Conservation (phyloP, 352 stramenopile genomes). For the Lagenidium giganteum region DNA sequence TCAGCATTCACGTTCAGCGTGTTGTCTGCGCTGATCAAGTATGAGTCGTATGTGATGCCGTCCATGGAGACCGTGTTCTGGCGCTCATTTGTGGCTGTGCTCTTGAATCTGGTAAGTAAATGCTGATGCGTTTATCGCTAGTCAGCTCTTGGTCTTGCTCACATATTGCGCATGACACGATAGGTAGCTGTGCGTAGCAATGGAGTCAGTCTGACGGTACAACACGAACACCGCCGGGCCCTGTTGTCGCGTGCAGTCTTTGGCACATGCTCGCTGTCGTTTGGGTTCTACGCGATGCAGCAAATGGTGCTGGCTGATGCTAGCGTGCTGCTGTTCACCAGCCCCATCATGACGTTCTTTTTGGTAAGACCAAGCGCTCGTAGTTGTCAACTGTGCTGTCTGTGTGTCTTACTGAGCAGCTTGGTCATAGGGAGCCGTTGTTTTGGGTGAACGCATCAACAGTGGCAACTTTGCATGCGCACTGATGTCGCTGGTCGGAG, state of each 20-base stretch:
- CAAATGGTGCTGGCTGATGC: constrained; percentile 71
- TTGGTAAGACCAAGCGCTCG: too few relatives aligned
- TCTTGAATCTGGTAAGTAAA: constrained; percentile 31
- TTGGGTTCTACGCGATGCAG: constrained; percentile 66
- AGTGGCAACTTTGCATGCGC: constrained; percentile 23
- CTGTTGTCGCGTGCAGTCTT: constrained; percentile 41
- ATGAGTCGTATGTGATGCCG: constrained; percentile 30
- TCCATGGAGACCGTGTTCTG: constrained; percentile 59
- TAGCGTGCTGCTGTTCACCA: constrained; percentile 59
- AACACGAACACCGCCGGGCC: constrained; percentile 12
- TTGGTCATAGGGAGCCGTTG: constrained; percentile 11
- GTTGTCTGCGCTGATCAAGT: constrained; percentile 52
- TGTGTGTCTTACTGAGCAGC: neutral
- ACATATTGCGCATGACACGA: neutral
- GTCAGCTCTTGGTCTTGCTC: neutral
- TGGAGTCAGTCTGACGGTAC: constrained; percentile 17
- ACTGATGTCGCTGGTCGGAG: constrained; percentile 22
- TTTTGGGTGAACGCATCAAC: constrained; percentile 28
- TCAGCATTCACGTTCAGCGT: constrained; percentile 54
- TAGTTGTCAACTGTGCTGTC: neutral
- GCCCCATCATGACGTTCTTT: constrained; percentile 62
- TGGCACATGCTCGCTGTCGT: constrained; percentile 46
- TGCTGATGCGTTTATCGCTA: neutral
- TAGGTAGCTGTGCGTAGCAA: constrained; percentile 25
- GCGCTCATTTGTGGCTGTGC: constrained; percentile 36